Base-by-base conservation (phyloP, 139 green algal genomes). In the Micractinium conductrix region DNA sequence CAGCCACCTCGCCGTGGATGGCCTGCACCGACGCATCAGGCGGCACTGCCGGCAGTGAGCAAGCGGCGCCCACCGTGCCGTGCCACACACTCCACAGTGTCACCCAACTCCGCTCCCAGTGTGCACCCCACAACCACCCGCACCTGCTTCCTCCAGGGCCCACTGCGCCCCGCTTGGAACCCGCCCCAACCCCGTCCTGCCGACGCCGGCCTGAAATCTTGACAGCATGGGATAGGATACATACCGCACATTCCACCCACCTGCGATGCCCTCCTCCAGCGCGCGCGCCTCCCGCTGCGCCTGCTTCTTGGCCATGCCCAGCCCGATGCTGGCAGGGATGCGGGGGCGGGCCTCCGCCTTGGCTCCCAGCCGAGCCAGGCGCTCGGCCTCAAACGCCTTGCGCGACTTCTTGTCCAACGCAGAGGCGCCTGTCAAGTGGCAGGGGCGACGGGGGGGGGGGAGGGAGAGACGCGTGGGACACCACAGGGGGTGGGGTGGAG, bases 221-320 rank as follows among this genome's bases (percentile, higher is more conserved):
- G n/a, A n/a, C n/a, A n/a, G n/a, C n/a, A n/a, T n/a, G n/a, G n/a
- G n/a, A n/a, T n/a, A n/a, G n/a, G n/a, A n/a, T n/a, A n/a, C n/a
- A n/a, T n/a, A n/a, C n/a, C n/a, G n/a, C n/a, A n/a, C n/a, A n/a
- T n/a, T n/a, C 9, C 14, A 8, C 76, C 4, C 58, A 82, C 76
- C 76, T 55, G 86, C 90, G 9, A 95, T 93, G 35, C 91, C 92
- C 84, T 95, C 92, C 84, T 94, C 85, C 76, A 94, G 84, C 24
- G 91, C 89, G 12, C 69, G 60, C 1, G 75, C 83, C 53, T 92
- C 85, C 0, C 91, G 78, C 85, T 93, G 68, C 55, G 85, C 87
- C 19, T 76, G 78, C 67, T 88, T 87, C 42, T 79, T 85, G 7
- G 90, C 91, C 87, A 94, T 90, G 53, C 88, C 86, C n/a, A 80